Base-by-base conservation (phyloP, 345 rosid species). In the Heritiera littoralis region DNA sequence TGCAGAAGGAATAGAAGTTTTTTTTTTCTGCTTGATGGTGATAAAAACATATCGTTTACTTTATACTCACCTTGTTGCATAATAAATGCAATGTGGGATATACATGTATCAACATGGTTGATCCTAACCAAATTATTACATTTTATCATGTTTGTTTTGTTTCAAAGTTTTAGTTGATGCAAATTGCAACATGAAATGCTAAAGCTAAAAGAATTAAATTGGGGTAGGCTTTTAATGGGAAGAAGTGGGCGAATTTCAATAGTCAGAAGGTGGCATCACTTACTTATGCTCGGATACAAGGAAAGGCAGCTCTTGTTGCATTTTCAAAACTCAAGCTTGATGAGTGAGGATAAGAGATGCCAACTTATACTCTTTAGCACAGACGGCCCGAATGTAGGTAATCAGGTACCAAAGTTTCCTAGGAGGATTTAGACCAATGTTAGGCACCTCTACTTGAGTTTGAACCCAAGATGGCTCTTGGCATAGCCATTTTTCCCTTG, bases 181-280 rank as follows among this genome's bases (percentile, higher is more conserved):
- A 20, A 58, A 20, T 20, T 59, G 64, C 41, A 14, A 43, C 17
- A 20, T 45, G 56, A 32, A 9, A 11, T 23, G 13, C 38, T 40
- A 49, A 71, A 38, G 70, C 40, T 66, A 40, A 66, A 78, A 51
- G 49, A 23, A 43, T 45, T 18, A 14, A 65, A 81, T 66, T 80
- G 54, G 28, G 72, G 66, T 78, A 90, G 97, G 85, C 91, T 35
- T 90, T 92, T 75, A 87, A 89, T 77, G 94, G 97, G 52, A 92
- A 90, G 89, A 92, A 90, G 76, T 92, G 97, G 97, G 94, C 90
- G 82, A 92, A 92, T 75, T 92, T 92, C 89, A 92, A 92, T 78
- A 92, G 94, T 14, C 91, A 90, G 66, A 92, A 92, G 83, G 92
- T 90, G 35, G 97, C 97, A 80, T 87, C 88, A 20, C 87, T 90